Conservation (phyloP, 176 grass and related monocot species). For the Phragmites australis region DNA sequence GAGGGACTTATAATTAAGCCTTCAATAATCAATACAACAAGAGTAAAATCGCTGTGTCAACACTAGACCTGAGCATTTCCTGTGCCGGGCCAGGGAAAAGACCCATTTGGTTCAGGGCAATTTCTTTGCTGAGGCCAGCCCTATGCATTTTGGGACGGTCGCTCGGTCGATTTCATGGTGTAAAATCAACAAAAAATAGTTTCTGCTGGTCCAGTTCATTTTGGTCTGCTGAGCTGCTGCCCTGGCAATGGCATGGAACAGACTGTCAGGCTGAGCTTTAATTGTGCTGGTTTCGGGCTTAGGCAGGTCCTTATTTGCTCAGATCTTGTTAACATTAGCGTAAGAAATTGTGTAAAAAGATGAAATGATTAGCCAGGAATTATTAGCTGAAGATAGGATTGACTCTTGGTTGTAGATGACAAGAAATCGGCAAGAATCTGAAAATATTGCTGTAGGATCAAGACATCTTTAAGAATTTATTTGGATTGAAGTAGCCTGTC, state of each 20-base stretch:
- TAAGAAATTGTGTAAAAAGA: background rate
- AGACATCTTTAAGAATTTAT: background rate
- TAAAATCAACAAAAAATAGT: background rate
- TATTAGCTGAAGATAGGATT: background rate
- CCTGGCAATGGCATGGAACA: background rate
- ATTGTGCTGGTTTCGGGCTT: background rate
- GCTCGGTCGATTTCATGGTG: background rate
- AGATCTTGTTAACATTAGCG: background rate
- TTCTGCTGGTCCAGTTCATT: background rate
- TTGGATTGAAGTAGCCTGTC: background rate
- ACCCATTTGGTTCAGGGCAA: background rate
- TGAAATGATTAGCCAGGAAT: no score
- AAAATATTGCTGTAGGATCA: slow-evolving; percentile 10
- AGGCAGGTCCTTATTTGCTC: background rate
- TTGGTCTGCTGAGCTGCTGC: background rate
- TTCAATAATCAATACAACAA: background rate
- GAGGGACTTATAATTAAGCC: background rate
- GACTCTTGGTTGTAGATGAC: background rate
- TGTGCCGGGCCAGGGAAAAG: background rate
- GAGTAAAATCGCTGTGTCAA: background rate
- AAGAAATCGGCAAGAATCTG: background rate
- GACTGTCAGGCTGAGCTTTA: background rate
- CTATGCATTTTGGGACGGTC: no score
- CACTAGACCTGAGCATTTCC: background rate
- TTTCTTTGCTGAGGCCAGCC: no score